phyloP scores from a whole-genome alignment of 768 basidiomycete species.

The Coprinopsis sp. region DNA sequence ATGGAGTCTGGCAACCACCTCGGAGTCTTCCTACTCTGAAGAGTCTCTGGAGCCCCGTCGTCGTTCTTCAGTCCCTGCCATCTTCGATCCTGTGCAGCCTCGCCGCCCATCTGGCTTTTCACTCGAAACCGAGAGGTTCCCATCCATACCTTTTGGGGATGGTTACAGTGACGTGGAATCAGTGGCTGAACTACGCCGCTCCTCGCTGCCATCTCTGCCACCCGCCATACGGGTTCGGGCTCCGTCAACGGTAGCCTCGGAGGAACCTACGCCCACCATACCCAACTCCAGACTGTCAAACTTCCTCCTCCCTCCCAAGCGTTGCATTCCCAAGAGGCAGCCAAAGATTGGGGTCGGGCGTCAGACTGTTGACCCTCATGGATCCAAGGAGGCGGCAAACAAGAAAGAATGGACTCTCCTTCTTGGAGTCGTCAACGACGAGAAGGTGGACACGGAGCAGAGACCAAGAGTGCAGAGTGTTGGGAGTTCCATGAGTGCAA shows the following conservation, averaged over 20 bases:
- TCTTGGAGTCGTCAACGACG: background rate
- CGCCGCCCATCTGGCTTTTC: background rate
- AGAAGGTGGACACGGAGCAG: background rate
- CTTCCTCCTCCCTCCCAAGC: too few species aligned
- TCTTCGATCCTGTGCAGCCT: too few species aligned
- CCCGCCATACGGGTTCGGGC: slow-evolving; percentile 3
- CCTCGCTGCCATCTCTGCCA: too few species aligned
- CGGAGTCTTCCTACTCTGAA: slow-evolving; percentile 5
- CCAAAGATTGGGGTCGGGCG: slow-evolving; percentile 4
- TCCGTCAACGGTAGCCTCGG: background rate
- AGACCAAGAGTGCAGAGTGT: background rate
- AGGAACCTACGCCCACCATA: too few species aligned
- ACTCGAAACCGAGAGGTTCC: too few species aligned
- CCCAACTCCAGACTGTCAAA: too few species aligned
- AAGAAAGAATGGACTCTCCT: slow-evolving; percentile 3
- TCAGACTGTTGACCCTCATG: slow-evolving; percentile 6
- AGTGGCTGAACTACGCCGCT: too few species aligned
- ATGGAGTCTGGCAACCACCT: background rate
- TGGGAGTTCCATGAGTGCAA: background rate
- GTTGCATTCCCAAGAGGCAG: background rate
- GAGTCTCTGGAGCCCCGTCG: background rate
- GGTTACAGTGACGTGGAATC: too few species aligned
- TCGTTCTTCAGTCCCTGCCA: too few species aligned
- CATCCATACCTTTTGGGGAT: too few species aligned
- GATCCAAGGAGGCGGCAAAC: background rate